Evolutionary conservation across 129 eudicot genomes (phyloP), one percentile per base, ranked within the genome.

Genomic region (Ambrosia trifida): DNA sequence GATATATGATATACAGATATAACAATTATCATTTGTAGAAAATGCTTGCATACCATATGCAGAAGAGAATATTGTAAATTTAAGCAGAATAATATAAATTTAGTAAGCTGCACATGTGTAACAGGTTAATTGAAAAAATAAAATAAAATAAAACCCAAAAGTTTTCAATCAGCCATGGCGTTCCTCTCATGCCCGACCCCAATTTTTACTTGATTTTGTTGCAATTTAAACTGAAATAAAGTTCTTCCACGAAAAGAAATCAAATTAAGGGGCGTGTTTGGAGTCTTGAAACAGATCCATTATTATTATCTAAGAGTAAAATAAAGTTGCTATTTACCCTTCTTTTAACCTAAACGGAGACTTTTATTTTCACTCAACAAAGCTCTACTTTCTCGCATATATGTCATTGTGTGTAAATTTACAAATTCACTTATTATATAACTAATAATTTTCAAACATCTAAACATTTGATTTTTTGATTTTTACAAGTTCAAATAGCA

Each of bases 181-280:
- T 40, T 64, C 12, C 28, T 65, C 36, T 65, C 53, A 41, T 65
- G 38, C 33, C 53, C 12, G 54, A 3, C 10, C 19, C 18, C 20
- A 5, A 35, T 18, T 70, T 70, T 11, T 11, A 8, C 5, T 16
- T 50, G 5, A 1, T n/a, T 16, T 19, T 70, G 28, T 38, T 40
- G 13, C 66, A 13, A 56, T 3, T 18, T 24, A 61, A 30, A 44
- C 49, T 63, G 8, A 31, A 52, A 17, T 62, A 31, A 12, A 12
- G 30, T 24, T 64, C 40, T 41, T 54, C 51, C 40, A 44, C 31
- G 41, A 38, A 62, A 41, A 61, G 19, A 28, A 69, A 41, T 77
- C 76, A 69, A 5, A 49, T n/a, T 16, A 53, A 53, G 32, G 60
- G 32, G 60, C 28, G 30, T 19, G 31, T 20, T 54, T 20, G 32